Base-by-base conservation (phyloP, 805 yeast species). In the Candida piceae region DNA sequence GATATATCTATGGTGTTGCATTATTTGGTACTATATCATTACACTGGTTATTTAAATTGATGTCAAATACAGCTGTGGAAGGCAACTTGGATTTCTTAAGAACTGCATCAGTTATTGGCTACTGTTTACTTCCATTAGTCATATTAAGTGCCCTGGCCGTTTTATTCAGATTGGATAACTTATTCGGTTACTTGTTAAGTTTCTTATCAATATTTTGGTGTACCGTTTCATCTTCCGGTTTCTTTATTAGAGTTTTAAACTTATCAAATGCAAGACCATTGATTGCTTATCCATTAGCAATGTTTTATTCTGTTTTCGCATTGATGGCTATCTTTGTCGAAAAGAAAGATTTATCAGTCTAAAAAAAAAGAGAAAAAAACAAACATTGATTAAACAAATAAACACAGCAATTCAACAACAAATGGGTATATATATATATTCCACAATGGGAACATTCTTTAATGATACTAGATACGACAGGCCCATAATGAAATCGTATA, bases 1-100 rank as follows among this genome's bases (percentile, higher is more conserved):
- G 97, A 2, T 93, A 93, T 60, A 84, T 93, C 34, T 93, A 93
- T 55, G 97, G 98, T 27, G 95, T 93, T 29, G 97, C 96, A 0
- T 63, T 93, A 29, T 79, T 90, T 49, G 98, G 98, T 13, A 83
- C 95, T 2, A 57, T 86, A 12, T 78, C 95, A 22, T 74, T 88
- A 46, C 97, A 89, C 62, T 75, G 76, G 49, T 67, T 93, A 41
- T 83, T 94, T 59, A 88, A 84, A 57, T 68, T 87, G 44, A 93
- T 93, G 98, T 79, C 95, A 39, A 74, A 72, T 38, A 70, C 69
- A 31, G 64, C 67, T 2, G 42, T 46, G 1, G 60, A 54, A 10
- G 41, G 39, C 17, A 44, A 57, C n/a, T 62, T 76, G 29, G 82
- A 75, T 44, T 62, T 79, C 41, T 56, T 71, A 28, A 75, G 90